A percentile compares a stretch with the other conserved stretches of the same genome.
Evolutionary conservation across 345 rosid genomes (phyloP).

Genomic region (Eucalyptus leucophloia): DNA sequence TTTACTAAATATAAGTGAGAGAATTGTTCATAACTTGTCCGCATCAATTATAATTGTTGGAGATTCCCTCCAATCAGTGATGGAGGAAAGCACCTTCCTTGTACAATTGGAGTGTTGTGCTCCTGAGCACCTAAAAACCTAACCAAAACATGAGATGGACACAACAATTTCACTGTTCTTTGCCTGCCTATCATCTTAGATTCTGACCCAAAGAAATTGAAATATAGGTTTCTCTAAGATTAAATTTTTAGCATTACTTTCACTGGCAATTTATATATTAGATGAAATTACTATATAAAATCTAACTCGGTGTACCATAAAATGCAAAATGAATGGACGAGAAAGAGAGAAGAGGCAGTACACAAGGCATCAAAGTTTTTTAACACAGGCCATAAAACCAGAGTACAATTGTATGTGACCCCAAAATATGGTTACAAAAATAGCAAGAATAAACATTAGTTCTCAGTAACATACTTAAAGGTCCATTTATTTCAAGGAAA

Average conservation of each 20-base stretch:
- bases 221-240: neutral
- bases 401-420: too few species aligned
- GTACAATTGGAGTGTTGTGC: neutral
- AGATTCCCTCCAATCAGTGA: neutral
- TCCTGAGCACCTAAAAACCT: neutral
- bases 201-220: neutral
- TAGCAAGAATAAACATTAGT: too few species aligned
- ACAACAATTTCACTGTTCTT: neutral
- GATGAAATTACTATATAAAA: neutral
- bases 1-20: neutral
- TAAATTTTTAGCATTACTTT: neutral
- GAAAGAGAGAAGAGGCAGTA: neutral
- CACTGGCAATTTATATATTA: neutral
- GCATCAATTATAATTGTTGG: neutral
- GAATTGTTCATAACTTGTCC: neutral
- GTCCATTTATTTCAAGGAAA: neutral
- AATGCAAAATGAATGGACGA: neutral
- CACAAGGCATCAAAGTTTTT: neutral
- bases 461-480: neutral
- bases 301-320: neutral
- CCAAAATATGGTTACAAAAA: too few species aligned
- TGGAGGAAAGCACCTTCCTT: neutral
- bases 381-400: too few species aligned
- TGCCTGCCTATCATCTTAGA: neutral
- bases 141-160: neutral